A percentile compares a stretch with the other conserved stretches of the same genome.
These are phyloP conservation scores for Venustampulla echinocandica DNA, from an alignment of 495 filamentous ascomycete species.

Conservation along the genomic window DNA sequence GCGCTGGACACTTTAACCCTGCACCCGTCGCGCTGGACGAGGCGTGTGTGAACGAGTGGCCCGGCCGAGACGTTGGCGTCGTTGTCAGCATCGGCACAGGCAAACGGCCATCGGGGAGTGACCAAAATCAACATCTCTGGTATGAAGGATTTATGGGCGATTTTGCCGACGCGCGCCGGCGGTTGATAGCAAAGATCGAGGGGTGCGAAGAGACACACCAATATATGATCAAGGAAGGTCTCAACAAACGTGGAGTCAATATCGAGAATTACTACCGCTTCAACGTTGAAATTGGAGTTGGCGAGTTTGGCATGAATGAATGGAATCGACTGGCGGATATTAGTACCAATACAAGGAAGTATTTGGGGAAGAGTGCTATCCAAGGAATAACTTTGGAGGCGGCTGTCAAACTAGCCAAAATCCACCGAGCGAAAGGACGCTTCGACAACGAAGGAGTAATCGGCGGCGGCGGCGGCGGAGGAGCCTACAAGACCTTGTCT, in stretches of 20 bases:
- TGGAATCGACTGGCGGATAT: constrained; percentile 92
- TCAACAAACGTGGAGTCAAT: constrained; percentile 69
- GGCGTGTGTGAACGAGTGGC: constrained; percentile 87
- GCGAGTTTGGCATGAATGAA: constrained; percentile 98
- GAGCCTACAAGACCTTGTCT: constrained; percentile 8
- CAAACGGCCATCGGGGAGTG: constrained; percentile 67
- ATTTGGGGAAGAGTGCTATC: constrained; percentile 65
- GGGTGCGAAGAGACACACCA: constrained; percentile 89
- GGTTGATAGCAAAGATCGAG: constrained; percentile 83
- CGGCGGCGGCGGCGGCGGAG: not conserved
- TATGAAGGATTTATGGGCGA: constrained; percentile 90
- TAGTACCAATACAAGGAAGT: constrained; percentile 78
- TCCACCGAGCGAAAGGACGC: constrained; percentile 43
- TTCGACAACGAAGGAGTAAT: constrained; percentile 10
- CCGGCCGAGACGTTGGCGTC: constrained; percentile 78
- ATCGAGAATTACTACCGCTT: constrained; percentile 93
- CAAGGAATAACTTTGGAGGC: constrained; percentile 66
- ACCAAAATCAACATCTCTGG: constrained; percentile 63
- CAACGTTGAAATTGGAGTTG: constrained; percentile 94
- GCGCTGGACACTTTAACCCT: constrained; percentile 85
- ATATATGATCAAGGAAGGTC: constrained; percentile 65
- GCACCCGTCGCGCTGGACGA: constrained; percentile 80
- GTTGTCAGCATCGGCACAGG: constrained; percentile 91
- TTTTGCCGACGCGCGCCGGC: constrained; percentile 80
- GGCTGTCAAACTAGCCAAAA: constrained; percentile 75